These are phyloP conservation scores for Bromus sterilis DNA, from an alignment of 176 grass and related monocot genomes.

Conservation along the genomic window DNA sequence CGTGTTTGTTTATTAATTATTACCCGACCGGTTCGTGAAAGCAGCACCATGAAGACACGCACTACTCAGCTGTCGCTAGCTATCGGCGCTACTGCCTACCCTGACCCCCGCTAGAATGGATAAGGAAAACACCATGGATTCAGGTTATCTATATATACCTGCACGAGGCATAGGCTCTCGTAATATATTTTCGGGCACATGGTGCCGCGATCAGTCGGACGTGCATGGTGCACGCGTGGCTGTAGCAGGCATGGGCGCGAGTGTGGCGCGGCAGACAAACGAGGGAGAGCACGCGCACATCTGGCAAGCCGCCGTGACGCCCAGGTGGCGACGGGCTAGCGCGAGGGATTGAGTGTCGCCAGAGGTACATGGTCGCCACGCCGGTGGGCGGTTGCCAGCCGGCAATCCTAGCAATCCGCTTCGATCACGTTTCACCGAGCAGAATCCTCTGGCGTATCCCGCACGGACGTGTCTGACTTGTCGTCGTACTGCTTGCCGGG, in stretches of 20 bases:
- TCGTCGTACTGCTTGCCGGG: not conserved
- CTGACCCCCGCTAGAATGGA: not conserved
- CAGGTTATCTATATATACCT: not conserved
- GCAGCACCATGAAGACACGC: not conserved
- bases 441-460: not conserved
- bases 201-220: not conserved
- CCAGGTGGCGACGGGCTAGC: not conserved
- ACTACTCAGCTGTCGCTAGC: not conserved
- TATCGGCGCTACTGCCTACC: not conserved
- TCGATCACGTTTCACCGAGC: not conserved
- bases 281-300: not conserved
- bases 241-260: not conserved
- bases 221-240: conserved; percentile 3
- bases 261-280: not conserved
- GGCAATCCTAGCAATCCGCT: not conserved
- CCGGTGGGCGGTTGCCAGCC: not conserved
- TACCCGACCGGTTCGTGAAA: not conserved
- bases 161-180: not conserved
- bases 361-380: not conserved
- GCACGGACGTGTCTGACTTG: not conserved
- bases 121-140: not conserved
- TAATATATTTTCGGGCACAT: not conserved
- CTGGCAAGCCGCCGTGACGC: not conserved
- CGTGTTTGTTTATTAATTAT: too few relatives aligned
- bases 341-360: not conserved